Conservation (phyloP, 345 rosid species). For the Mercurialis annua region DNA sequence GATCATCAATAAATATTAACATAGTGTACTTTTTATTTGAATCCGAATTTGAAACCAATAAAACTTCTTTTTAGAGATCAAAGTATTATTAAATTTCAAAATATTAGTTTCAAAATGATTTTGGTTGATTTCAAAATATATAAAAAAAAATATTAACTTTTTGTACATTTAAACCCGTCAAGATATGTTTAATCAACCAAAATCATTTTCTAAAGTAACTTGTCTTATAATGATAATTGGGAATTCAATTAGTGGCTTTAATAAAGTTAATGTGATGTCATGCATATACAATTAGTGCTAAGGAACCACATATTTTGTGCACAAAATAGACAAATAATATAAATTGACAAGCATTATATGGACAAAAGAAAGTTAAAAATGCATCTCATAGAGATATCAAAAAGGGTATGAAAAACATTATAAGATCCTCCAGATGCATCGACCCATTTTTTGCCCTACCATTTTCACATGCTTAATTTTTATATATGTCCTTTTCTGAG, state of each 20-base stretch:
- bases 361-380: not conserved
- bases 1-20: too few relatives aligned
- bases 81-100: too few relatives aligned
- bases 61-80: too few relatives aligned
- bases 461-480: not conserved
- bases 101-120: too few relatives aligned
- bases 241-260: too few relatives aligned
- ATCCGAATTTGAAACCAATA: too few relatives aligned
- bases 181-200: not conserved
- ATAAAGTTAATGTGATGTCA: slow-evolving; percentile 1
- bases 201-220: not conserved
- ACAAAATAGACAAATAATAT: not conserved
- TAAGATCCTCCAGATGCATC: not conserved
- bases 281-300: not conserved
- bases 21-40: too few relatives aligned
- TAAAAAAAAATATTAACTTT: too few relatives aligned
- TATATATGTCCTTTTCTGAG: not conserved
- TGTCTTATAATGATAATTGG: too few relatives aligned
- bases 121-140: too few relatives aligned
- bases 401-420: not conserved
- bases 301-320: too few relatives aligned
- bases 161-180: too few relatives aligned
- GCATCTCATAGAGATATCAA: not conserved
- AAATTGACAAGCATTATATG: slow-evolving; percentile 3
- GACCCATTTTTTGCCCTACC: slow-evolving; percentile 12